These are phyloP conservation scores for Penicillium simplicissimum DNA, from an alignment of 495 filamentous ascomycete species.

Conservation along the genomic window DNA sequence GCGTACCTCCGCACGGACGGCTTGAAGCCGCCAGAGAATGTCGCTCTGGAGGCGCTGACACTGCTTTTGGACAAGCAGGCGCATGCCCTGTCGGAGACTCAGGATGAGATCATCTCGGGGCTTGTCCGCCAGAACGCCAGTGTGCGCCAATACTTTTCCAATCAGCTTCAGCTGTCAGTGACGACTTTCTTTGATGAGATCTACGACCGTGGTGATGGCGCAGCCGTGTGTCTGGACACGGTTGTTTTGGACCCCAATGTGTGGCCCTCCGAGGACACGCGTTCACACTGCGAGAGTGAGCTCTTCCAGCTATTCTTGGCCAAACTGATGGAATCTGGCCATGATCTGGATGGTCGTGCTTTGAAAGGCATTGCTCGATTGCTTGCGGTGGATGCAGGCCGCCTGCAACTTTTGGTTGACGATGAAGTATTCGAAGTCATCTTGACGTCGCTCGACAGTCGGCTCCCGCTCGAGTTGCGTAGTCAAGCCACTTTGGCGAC, in stretches of 20 bases:
- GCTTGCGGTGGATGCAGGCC: slow-evolving; percentile 57
- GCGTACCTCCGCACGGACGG: slow-evolving; percentile 55
- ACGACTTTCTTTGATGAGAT: slow-evolving; percentile 58
- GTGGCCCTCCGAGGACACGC: slow-evolving; percentile 56
- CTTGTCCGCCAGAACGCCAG: slow-evolving; percentile 55
- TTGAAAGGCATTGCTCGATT: slow-evolving; percentile 64
- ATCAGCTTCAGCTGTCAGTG: slow-evolving; percentile 48
- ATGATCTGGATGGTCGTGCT: slow-evolving; percentile 58
- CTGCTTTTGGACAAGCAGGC: slow-evolving; percentile 51
- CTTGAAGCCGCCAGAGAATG: slow-evolving; percentile 49
- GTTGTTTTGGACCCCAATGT: slow-evolving; percentile 56
- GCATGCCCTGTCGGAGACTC: slow-evolving; percentile 40
- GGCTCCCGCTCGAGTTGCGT: slow-evolving; percentile 64
- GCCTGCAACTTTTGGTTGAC: slow-evolving; percentile 68
- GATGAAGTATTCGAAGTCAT: slow-evolving; percentile 78
- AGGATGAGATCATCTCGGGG: slow-evolving; percentile 61
- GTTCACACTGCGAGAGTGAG: slow-evolving; percentile 55
- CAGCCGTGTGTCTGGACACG: slow-evolving; percentile 57
- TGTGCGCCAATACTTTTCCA: slow-evolving; percentile 57
- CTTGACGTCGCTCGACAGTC: slow-evolving; percentile 73
- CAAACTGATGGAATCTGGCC: slow-evolving; percentile 62
- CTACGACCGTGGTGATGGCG: slow-evolving; percentile 61
- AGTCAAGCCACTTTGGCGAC: slow-evolving; percentile 74
- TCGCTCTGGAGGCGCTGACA: slow-evolving; percentile 55
- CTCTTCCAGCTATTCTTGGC: slow-evolving; percentile 67